Evolutionary conservation across 2,329 filamentous ascomycete genomes (phyloP).

Genomic region (Fusarium sp.): DNA sequence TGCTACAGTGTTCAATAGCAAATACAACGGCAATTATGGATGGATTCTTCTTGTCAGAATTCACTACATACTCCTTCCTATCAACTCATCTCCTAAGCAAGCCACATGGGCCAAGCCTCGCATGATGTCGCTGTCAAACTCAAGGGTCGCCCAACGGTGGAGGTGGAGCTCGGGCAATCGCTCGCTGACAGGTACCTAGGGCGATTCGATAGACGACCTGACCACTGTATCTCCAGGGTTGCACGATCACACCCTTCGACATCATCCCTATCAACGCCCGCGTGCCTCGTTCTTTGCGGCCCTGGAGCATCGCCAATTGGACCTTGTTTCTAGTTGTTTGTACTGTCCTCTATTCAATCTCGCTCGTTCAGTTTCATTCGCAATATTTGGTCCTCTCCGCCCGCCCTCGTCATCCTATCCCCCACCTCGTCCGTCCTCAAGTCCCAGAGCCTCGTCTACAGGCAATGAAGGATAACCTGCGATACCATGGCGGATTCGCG

Average conservation of each 20-base stretch:
- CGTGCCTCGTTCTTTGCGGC: slow-evolving; percentile 17
- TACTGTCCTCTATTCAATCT: slow-evolving; percentile 5
- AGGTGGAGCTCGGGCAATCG: background rate
- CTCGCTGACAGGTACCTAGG: slow-evolving; percentile 2
- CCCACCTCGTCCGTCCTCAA: slow-evolving; percentile 24
- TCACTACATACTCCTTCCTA: no score
- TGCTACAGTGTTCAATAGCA: no score
- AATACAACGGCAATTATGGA: no score
- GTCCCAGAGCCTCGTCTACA: slow-evolving; percentile 19
- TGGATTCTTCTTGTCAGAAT: no score
- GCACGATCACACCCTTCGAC: slow-evolving; percentile 34
- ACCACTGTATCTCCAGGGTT: slow-evolving; percentile 29
- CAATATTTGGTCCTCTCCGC: slow-evolving; percentile 2
- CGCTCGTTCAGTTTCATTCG: slow-evolving; percentile 2
- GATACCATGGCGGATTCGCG: slow-evolving; percentile 58
- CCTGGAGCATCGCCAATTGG: slow-evolving; percentile 29
- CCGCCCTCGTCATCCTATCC: slow-evolving; percentile 4
- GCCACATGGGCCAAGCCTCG: slow-evolving; percentile 11
- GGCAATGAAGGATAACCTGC: slow-evolving; percentile 48
- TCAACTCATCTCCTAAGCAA: background rate
- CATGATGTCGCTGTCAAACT: background rate
- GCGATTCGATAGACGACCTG: slow-evolving; percentile 8
- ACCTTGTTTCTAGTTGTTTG: slow-evolving; percentile 5
- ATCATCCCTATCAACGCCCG: slow-evolving; percentile 26
- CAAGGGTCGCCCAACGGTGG: background rate